These are phyloP conservation scores for Nyssa sinensis DNA, from an alignment of 148 eudicot species.

Conservation along the genomic window DNA sequence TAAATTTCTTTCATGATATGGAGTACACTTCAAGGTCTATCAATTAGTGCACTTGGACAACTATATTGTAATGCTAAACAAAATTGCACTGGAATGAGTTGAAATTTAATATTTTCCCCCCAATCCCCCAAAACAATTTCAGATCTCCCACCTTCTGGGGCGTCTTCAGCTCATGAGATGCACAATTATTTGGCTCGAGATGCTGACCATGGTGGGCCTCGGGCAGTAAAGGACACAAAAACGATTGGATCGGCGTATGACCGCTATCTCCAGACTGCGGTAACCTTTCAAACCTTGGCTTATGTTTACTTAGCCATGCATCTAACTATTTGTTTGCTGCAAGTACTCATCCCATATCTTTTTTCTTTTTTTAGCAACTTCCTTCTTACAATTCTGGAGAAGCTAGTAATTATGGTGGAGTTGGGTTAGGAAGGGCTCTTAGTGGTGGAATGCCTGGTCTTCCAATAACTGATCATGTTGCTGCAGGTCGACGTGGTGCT, in stretches of 20 bases:
- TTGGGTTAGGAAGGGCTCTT: constrained; percentile 41
- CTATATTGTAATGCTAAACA: background rate
- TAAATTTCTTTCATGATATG: background rate
- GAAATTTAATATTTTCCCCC: background rate
- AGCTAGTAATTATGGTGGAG: constrained; percentile 34
- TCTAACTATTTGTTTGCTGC: background rate
- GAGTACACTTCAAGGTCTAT: background rate
- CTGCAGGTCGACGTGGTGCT: constrained; percentile 39
- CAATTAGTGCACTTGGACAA: background rate
- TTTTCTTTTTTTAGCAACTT: constrained; percentile 44
- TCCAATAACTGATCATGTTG: constrained; percentile 38
- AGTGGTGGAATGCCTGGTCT: constrained; percentile 27
- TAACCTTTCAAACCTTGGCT: constrained; percentile 15
- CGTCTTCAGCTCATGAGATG: constrained; percentile 37
- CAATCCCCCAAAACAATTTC: too few relatives aligned
- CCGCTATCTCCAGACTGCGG: constrained; percentile 58
- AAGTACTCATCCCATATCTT: constrained; percentile 9
- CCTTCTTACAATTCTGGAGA: constrained; percentile 38
- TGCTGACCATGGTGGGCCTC: constrained; percentile 39
- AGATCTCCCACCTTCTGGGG: constrained; percentile 46
- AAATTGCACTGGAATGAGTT: background rate
- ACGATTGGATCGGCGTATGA: constrained; percentile 66
- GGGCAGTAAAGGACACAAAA: constrained; percentile 46
- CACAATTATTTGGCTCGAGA: constrained; percentile 41
- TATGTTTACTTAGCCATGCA: background rate